Evolutionary conservation across 2,329 filamentous ascomycete species (phyloP), one percentile per base, ranked within the genome.

Genomic region (Colletotrichum tropicicola): DNA sequence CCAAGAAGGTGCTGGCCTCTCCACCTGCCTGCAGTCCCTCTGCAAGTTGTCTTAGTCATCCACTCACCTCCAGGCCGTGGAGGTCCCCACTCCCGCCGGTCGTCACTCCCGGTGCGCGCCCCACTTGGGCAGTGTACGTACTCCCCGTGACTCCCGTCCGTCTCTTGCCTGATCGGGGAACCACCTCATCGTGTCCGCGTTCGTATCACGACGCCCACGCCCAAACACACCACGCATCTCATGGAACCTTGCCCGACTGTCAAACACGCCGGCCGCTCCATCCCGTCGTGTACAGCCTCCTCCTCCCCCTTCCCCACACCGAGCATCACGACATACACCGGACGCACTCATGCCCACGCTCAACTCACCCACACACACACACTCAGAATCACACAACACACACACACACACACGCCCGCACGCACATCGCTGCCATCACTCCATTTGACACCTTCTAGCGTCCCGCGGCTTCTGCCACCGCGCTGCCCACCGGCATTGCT

Each of bases 131-230:
- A n/a, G n/a, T n/a, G 37, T 49, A 47, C 52, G 52, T 48, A 48
- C 32, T 39, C 30, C 6, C 27, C 13, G 15, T 15, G 59, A 41
- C 45, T 47, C 44, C 47, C 59, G 54, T 37, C 27, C 10, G 30
- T 32, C 12, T 6, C 7, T 35, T 51, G 21, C 44, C 61, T 64
- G 21, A 54, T 54, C 30, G 19, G 39, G 43, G 32, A 54, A 48
- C 41, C 56, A 45, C 12, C 21, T 54, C 48, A 54, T 65, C 61
- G 61, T 65, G 41, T 44, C 48, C 48, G 47, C n/a, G 32, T 65
- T 56, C 62, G 57, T 56, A 56, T 65, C 32, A 13, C 39, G 58
- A 65, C 30, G 37, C 58, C n/a, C 6, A 17, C 39, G 4, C 10
- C 49, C n/a, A 52, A 44, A 32, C 57, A 27, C 51, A n/a, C 5